Base-by-base conservation (phyloP, 1,139 yeast species). In the Pichia norvegensis region DNA sequence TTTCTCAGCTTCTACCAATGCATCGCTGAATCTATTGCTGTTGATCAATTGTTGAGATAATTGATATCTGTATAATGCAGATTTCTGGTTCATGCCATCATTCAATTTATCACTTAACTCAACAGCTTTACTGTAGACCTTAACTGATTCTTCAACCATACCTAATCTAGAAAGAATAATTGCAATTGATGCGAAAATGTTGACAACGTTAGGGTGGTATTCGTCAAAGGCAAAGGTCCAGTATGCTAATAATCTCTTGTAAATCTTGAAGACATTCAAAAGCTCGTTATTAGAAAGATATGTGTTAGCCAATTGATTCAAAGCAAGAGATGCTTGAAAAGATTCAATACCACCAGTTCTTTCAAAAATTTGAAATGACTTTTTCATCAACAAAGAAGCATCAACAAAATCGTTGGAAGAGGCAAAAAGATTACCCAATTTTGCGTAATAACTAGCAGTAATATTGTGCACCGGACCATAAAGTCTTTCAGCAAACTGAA, bases 271-370 rank as follows among this genome's bases (percentile, higher is more conserved):
- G 1, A 94, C 77, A 52, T 83, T 82, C 33, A 70, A 67, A 40
- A 76, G 67, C 56, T 79, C 78, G 43, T 78, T 77, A 56, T 76
- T 76, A 16, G 76, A 67, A 39, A 79, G 69, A 63, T 88, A 97
- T 58, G 76, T 74, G 58, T 73, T 76, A 1, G 95, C 95, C 53
- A 88, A 68, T 65, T 86, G 87, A 58, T 81, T 72, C 61, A 84
- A 77, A 33, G 87, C 73, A 52, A 87, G 75, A 33, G 87, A 65
- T 27, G 92, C 76, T 55, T 87, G 94, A 58, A 76, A 77, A 8
- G 94, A 77, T 62, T 90, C 97, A 53, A 80, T 65, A 50, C 98
- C 98, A 44, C 72, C 65, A 20, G 82, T 74, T 66, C 97, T 78
- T 69, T 92, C 97, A 47, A 81, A 73, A 49, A 88, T 76, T 38